Evolutionary conservation across 352 stramenopile species (phyloP).

Genomic region (Pythium phragmiticola): DNA sequence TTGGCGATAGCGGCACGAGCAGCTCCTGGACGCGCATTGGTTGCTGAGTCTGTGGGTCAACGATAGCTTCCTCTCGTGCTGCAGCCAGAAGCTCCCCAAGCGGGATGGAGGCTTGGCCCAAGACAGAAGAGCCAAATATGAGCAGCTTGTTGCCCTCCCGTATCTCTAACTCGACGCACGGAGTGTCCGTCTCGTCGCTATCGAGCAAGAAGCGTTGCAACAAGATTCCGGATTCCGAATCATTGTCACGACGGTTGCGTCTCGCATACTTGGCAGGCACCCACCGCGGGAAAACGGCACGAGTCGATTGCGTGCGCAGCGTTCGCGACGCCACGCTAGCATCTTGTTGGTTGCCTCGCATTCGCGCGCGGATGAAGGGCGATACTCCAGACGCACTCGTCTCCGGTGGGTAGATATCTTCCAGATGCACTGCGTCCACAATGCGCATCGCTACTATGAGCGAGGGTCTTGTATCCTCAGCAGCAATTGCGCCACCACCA

Average conservation of each 20-base stretch:
- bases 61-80: constrained; percentile 21
- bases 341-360: constrained; percentile 10
- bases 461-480: neutral
- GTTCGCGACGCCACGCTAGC: neutral
- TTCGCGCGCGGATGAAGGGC: constrained; percentile 22
- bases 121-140: constrained; percentile 61
- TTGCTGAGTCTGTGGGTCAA: neutral
- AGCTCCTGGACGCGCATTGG: constrained; percentile 21
- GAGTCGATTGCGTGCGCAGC: constrained; percentile 27
- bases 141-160: constrained; percentile 67
- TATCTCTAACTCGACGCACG: constrained; percentile 47
- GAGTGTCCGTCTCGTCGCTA: neutral
- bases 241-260: constrained; percentile 8
- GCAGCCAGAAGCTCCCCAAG: constrained; percentile 47
- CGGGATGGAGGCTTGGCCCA: constrained; percentile 48
- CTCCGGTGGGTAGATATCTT: constrained; percentile 27
- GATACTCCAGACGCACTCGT: constrained; percentile 15
- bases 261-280: constrained; percentile 44
- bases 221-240: constrained; percentile 14
- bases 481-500: neutral
- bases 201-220: constrained; percentile 19
- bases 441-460: constrained; percentile 21
- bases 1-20: constrained; percentile 10
- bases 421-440: constrained; percentile 23
- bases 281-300: constrained; percentile 64